phyloP scores from a whole-genome alignment of 2,329 filamentous ascomycete genomes.

The Stemphylium vesicarium region DNA sequence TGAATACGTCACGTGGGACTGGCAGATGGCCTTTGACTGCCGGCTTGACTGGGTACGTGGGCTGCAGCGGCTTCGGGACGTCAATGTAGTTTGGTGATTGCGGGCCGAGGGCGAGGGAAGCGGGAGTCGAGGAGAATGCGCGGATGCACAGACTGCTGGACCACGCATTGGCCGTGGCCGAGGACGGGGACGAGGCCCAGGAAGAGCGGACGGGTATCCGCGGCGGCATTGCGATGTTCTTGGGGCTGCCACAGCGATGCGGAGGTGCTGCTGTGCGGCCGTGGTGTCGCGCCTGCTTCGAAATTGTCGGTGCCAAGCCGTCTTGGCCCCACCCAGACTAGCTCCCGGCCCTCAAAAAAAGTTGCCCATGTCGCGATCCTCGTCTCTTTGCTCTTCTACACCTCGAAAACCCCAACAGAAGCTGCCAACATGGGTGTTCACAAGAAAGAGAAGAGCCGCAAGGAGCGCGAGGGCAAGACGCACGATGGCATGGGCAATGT shows the following conservation, averaged over 20 bases:
- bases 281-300: conserved; percentile 21
- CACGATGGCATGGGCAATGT: conserved; percentile 91
- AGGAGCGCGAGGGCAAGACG: conserved; percentile 82
- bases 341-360: conserved; percentile 27
- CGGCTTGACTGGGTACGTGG: conserved; percentile 59
- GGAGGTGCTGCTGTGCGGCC: conserved; percentile 18
- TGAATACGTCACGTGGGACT: conserved; percentile 80
- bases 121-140: conserved; percentile 56
- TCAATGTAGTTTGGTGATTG: conserved; percentile 89
- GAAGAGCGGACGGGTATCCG: conserved; percentile 48
- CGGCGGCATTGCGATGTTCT: conserved; percentile 49
- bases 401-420: conserved; percentile 9
- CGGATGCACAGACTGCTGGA: conserved; percentile 18
- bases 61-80: conserved; percentile 77
- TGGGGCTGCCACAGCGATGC: conserved; percentile 8
- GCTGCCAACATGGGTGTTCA: conserved; percentile 74
- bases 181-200: conserved; percentile 29
- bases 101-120: conserved; percentile 67
- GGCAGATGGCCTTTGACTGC: conserved; percentile 79
- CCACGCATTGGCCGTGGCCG: conserved; percentile 23
- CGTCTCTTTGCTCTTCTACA: conserved; percentile 20
- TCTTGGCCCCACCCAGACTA: conserved; percentile 15
- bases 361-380: conserved; percentile 21
- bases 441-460: conserved; percentile 89
- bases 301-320: conserved; percentile 36